Percentiles rank a stretch among this genome's conserved stretches.
phyloP scores from a whole-genome alignment of 345 rosid genomes.

The Turnera subulata region DNA sequence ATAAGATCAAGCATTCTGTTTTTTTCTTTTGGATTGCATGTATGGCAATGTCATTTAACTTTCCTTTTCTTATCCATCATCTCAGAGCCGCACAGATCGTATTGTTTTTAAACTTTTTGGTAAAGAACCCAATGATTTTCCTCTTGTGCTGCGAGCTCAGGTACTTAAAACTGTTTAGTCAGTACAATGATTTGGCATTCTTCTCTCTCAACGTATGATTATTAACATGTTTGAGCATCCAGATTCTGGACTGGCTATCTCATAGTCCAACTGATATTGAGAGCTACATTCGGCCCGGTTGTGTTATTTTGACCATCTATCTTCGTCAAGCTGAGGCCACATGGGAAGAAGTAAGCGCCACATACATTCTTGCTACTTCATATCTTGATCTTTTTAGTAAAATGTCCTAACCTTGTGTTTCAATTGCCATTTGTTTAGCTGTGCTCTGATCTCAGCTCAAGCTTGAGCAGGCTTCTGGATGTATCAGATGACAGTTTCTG shows the following conservation, averaged over 20 bases:
- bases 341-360: constrained; percentile 84
- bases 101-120: constrained; percentile 94
- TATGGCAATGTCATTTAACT: not conserved
- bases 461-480: constrained; percentile 77
- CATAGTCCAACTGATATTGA: constrained; percentile 98
- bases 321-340: constrained; percentile 79
- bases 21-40: not conserved
- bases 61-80: constrained; percentile 15
- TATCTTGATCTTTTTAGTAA: constrained; percentile 1
- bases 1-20: constrained; percentile 5
- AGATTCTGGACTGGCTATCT: constrained; percentile 92
- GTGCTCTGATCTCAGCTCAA: constrained; percentile 60
- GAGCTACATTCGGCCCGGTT: constrained; percentile 99
- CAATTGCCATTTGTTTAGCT: constrained; percentile 46
- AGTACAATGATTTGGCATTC: constrained; percentile 9
- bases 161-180: constrained; percentile 34
- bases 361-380: constrained; percentile 6
- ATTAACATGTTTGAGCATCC: constrained; percentile 31
- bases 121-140: constrained; percentile 92
- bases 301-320: constrained; percentile 77
- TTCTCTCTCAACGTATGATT: constrained; percentile 14
- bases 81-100: constrained; percentile 92
- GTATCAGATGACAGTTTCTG: constrained; percentile 73
- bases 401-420: constrained; percentile 17
- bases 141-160: constrained; percentile 77